Evolutionary conservation across 2,329 filamentous ascomycete species (phyloP).

Genomic region (Calonectria pteridis): DNA sequence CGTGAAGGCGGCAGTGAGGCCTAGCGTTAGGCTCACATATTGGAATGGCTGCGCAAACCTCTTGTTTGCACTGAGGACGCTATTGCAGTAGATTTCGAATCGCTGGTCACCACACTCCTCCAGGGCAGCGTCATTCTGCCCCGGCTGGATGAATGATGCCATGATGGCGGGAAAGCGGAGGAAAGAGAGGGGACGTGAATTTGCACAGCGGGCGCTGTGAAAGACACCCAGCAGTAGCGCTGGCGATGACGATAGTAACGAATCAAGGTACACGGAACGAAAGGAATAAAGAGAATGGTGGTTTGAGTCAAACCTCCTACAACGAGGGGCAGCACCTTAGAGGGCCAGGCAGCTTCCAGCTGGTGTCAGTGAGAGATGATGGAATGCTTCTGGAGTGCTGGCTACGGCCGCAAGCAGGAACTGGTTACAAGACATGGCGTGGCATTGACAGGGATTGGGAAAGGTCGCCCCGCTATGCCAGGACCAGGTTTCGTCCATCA

Average conservation of each 20-base stretch:
- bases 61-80: slow-evolving; percentile 1
- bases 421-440: slow-evolving; percentile 6
- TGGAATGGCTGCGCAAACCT: slow-evolving; percentile 14
- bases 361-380: slow-evolving; percentile 3
- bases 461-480: background rate
- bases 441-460: background rate
- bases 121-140: slow-evolving; percentile 10
- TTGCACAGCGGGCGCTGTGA: slow-evolving; percentile 12
- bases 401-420: background rate
- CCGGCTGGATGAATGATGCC: slow-evolving; percentile 28
- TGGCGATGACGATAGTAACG: background rate
- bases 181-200: slow-evolving; percentile 11
- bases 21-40: slow-evolving; percentile 16
- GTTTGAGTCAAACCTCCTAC: slow-evolving; percentile 5
- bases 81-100: slow-evolving; percentile 25
- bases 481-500: slow-evolving; percentile 1
- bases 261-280: background rate
- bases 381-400: slow-evolving; percentile 4
- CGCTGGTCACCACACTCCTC: slow-evolving; percentile 7
- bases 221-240: background rate
- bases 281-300: background rate
- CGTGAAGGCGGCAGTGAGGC: slow-evolving; percentile 7
- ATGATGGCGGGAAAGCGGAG: slow-evolving; percentile 1
- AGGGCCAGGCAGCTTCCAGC: background rate
- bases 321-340: background rate